Base-by-base conservation (phyloP, 1,284 basidiomycete genomes). In the Neolentinus lepideus region DNA sequence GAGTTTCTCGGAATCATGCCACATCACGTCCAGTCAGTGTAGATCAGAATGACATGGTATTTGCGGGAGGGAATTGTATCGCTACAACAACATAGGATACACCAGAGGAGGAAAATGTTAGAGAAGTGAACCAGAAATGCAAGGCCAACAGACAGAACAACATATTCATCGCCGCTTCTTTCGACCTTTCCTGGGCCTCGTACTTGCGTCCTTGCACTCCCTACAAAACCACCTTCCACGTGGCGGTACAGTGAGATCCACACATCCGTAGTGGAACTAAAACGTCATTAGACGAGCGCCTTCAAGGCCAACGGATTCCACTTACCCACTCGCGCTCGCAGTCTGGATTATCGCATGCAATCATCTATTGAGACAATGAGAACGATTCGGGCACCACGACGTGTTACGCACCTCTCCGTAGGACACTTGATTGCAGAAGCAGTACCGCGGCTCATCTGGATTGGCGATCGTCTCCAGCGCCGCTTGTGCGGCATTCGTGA, bases 311-410 rank as follows among this genome's bases (percentile, higher is more conserved):
- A 27, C 11, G 1, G 31, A 52, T 31, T 29, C 35, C 21, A 73
- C 82, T 63, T 62, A 85, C 88, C 91, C 91, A 94, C 81, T 92
- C 89, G 36, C 75, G 71, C 61, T 78, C 71, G 65, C 91, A 94
- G 29, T 75, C 72, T 35, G 72, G 68, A 59, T 79, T 79, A 66
- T 94, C 92, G 64, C 91, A 94, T 2, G 74, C 90, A 58, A 94
- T 84, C 92, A 94, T 93, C 89, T 92, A 50, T 38, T 54, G 54
- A 21, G 22, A 26, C 57, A 48, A 59, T 47, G 52, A 52, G 25
- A 54, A 52, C 22, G 16, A 31, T 53, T 47, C 22, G 43, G 51
- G 22, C 36, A 53, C 56, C 55, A 52, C 27, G n/a, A 52, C 53
- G 25, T 54, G 54, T 35, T 38, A 71, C 80, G 60, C 63, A 89